These are phyloP conservation scores for Malassezia japonica DNA, from an alignment of 1,284 basidiomycete species.

Conservation along the genomic window DNA sequence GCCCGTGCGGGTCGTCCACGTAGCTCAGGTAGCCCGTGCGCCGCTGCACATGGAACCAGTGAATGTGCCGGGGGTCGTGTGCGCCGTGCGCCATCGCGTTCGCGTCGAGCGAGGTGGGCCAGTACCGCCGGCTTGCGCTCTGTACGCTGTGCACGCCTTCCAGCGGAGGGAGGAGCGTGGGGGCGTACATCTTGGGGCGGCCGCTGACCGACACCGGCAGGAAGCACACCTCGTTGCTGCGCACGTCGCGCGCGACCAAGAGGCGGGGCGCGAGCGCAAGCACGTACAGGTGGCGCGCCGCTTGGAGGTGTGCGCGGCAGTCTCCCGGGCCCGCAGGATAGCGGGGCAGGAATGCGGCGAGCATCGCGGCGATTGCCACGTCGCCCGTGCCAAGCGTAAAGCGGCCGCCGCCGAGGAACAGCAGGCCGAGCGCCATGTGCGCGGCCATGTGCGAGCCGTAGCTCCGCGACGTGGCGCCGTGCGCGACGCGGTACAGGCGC, in stretches of 20 bases:
- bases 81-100: neutral
- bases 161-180: conserved; percentile 80
- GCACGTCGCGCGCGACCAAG: conserved; percentile 61
- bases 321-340: conserved; percentile 64
- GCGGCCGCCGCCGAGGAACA: conserved; percentile 87
- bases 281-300: conserved; percentile 88
- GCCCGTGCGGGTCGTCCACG: conserved; percentile 80
- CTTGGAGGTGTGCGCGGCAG: conserved; percentile 83
- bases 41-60: conserved; percentile 63
- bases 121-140: conserved; percentile 85
- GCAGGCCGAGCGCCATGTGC: conserved; percentile 79
- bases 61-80: conserved; percentile 11
- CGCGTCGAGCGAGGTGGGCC: conserved; percentile 43
- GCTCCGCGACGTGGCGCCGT: conserved; percentile 51
- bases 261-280: conserved; percentile 88
- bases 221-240: conserved; percentile 26
- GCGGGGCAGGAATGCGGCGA: conserved; percentile 67
- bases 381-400: conserved; percentile 87
- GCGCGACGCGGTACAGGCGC: conserved; percentile 75
- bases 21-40: conserved; percentile 85
- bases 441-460: conserved; percentile 86
- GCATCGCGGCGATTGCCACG: conserved; percentile 76
- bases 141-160: conserved; percentile 64
- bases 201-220: conserved; percentile 21
- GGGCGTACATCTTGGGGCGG: conserved; percentile 52